phyloP scores from a whole-genome alignment of 2,329 filamentous ascomycete species.

The Coniochaeta sp. region DNA sequence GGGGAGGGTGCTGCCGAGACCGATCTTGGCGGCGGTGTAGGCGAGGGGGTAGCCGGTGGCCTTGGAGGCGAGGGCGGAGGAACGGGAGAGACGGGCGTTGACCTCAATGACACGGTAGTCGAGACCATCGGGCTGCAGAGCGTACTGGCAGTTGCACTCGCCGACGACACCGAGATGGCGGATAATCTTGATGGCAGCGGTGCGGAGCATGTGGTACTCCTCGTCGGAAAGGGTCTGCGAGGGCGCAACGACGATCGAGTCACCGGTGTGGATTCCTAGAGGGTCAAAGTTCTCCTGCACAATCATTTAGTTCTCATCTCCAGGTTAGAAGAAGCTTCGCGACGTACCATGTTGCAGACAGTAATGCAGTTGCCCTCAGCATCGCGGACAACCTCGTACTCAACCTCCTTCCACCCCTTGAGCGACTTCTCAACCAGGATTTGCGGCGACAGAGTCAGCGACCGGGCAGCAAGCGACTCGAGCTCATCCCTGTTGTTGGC shows the following conservation, averaged over 20 bases:
- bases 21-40: conserved; percentile 97
- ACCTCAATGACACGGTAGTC: conserved; percentile 99
- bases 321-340: not conserved
- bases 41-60: conserved; percentile 95
- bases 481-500: conserved; percentile 92
- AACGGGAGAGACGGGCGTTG: conserved; percentile 96
- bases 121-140: conserved; percentile 88
- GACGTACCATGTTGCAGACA: conserved; percentile 76
- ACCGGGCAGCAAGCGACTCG: conserved; percentile 85
- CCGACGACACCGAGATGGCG: conserved; percentile 94
- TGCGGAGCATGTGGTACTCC: conserved; percentile 99
- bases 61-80: conserved; percentile 94
- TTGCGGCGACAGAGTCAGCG: conserved; percentile 87
- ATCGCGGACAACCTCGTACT: conserved; percentile 97
- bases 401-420: conserved; percentile 99
- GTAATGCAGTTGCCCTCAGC: conserved; percentile 98
- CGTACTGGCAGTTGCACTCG: conserved; percentile 98
- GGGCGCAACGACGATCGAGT: conserved; percentile 96
- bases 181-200: conserved; percentile 96
- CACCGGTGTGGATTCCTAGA: conserved; percentile 93
- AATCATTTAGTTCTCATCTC: not conserved
- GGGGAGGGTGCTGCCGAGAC: conserved; percentile 87
- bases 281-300: conserved; percentile 89
- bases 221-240: conserved; percentile 96
- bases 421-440: conserved; percentile 97